Evolutionary conservation across 176 grass and related monocot genomes (phyloP).

Genomic region (Avena sativa): DNA sequence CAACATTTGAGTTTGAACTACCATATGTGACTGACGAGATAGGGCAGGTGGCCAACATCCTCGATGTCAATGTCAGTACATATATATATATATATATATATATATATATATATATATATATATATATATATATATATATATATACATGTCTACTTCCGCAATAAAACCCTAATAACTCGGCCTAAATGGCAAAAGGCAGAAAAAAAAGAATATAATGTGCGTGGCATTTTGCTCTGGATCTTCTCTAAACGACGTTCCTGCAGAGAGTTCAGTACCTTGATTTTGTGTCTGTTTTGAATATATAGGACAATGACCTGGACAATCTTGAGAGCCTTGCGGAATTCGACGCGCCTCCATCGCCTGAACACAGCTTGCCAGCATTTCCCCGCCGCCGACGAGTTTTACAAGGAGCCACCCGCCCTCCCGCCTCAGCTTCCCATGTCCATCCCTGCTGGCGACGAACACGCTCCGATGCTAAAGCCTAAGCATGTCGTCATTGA

Average conservation of each 20-base stretch:
- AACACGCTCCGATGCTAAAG: conserved; percentile 46
- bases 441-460: conserved; percentile 51
- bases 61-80: conserved; percentile 78
- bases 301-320: conserved; percentile 77
- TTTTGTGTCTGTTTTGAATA: conserved; percentile 43
- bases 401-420: conserved; percentile 71
- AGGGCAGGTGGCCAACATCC: conserved; percentile 70
- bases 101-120: too few relatives aligned
- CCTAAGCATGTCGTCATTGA: conserved; percentile 78
- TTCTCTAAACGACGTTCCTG: neutral
- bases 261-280: neutral
- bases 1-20: conserved; percentile 63
- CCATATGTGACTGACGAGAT: conserved; percentile 62
- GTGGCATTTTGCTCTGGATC: conserved; percentile 29
- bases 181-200: neutral
- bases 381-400: conserved; percentile 69
- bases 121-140: too few relatives aligned
- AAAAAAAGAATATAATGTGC: neutral
- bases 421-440: conserved; percentile 70
- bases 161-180: conserved; percentile 19
- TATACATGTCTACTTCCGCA: conserved; percentile 16
- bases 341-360: conserved; percentile 77
- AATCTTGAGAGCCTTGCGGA: conserved; percentile 69
- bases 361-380: conserved; percentile 64
- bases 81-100: too few relatives aligned